These are phyloP conservation scores for Retiboletus fuscus DNA, from an alignment of 1,284 basidiomycete species.

Conservation along the genomic window DNA sequence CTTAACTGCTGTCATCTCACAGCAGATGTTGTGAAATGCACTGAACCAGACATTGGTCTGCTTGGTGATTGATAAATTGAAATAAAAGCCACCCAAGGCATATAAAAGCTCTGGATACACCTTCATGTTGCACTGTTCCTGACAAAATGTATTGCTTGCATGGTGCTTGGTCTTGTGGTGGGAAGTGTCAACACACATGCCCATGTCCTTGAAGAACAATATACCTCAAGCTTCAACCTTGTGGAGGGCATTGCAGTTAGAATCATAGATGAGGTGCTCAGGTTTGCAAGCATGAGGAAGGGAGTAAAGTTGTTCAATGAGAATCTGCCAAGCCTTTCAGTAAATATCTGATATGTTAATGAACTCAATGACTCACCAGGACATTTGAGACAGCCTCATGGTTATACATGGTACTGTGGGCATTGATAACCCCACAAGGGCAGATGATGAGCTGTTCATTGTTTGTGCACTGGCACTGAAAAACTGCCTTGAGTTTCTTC, in stretches of 20 bases:
- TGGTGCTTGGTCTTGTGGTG: slow-evolving; percentile 1
- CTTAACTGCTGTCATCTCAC: slow-evolving; percentile 1
- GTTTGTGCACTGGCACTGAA: not conserved
- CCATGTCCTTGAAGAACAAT: not conserved
- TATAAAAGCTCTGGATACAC: not conserved
- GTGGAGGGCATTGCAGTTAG: slow-evolving; percentile 6
- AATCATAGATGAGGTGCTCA: slow-evolving; percentile 5
- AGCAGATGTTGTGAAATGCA: slow-evolving; percentile 3
- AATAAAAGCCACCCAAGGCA: not conserved
- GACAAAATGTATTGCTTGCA: not conserved
- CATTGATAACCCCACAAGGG: not conserved
- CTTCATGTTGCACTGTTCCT: slow-evolving; percentile 8
- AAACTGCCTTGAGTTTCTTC: not conserved
- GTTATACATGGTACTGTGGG: not conserved
- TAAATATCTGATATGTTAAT: too few relatives aligned
- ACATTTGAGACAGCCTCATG: slow-evolving; percentile 6
- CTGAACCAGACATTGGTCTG: slow-evolving; percentile 5
- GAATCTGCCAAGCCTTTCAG: too few relatives aligned
- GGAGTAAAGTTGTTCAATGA: not conserved
- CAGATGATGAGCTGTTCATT: not conserved
- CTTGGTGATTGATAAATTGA: slow-evolving; percentile 6
- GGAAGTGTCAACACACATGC: not conserved
- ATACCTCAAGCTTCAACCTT: not conserved
- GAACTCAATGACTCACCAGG: too few relatives aligned
- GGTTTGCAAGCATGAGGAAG: not conserved